A percentile compares a stretch with the other conserved stretches of the same genome.
phyloP scores from a whole-genome alignment of 2,329 filamentous ascomycete genomes.

The Fusarium zealandicum region DNA sequence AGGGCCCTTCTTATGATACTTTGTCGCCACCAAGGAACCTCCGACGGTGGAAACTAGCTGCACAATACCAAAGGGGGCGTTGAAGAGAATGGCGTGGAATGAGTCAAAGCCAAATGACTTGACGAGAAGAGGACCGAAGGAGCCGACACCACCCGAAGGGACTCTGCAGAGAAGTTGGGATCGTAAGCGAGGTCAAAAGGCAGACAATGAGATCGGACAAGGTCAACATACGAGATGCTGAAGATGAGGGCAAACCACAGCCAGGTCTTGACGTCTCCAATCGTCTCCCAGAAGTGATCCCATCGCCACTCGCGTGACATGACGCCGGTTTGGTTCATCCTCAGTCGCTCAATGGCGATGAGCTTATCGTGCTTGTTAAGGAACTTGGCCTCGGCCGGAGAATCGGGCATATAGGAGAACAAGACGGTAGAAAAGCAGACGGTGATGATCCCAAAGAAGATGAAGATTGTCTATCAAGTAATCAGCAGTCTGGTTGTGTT shows the following conservation, averaged over 20 bases:
- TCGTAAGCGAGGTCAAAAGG: too few relatives aligned
- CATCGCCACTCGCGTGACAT: constrained; percentile 46
- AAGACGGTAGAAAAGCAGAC: constrained; percentile 55
- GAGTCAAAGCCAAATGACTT: constrained; percentile 62
- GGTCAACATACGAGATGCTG: constrained; percentile 51
- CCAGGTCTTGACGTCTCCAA: constrained; percentile 48
- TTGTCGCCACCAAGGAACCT: constrained; percentile 57
- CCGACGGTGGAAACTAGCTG: constrained; percentile 66
- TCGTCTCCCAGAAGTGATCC: constrained; percentile 48
- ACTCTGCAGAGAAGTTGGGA: neutral
- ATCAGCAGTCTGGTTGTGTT: neutral
- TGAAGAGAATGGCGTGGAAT: constrained; percentile 63
- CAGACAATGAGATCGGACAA: constrained; percentile 36
- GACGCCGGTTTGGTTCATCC: constrained; percentile 55
- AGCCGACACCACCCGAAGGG: constrained; percentile 57
- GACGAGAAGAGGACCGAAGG: constrained; percentile 65
- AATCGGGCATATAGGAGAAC: constrained; percentile 66
- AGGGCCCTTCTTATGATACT: constrained; percentile 59
- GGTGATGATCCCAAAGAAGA: constrained; percentile 43
- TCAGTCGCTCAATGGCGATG: constrained; percentile 62
- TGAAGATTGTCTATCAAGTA: constrained; percentile 35
- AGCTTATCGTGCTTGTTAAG: constrained; percentile 62
- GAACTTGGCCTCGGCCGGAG: constrained; percentile 64
- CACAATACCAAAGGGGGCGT: constrained; percentile 65
- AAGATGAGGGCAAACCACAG: constrained; percentile 53